A percentile compares a stretch with the other conserved stretches of the same genome.
phyloP scores from a whole-genome alignment of 2,329 filamentous ascomycete species.

The Lachnellula suecica region DNA sequence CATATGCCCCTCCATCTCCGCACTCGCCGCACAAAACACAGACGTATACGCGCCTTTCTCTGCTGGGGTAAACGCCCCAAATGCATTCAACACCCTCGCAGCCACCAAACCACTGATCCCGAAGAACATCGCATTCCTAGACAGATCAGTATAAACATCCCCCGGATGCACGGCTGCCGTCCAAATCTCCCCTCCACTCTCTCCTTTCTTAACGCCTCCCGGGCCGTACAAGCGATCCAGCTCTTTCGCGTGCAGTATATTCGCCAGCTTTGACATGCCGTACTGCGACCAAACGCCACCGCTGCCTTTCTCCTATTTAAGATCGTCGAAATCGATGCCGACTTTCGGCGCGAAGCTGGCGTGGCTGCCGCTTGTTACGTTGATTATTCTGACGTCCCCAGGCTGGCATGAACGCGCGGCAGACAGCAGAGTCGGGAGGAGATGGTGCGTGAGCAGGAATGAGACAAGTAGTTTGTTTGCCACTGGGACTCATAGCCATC shows the following conservation, averaged over 20 bases:
- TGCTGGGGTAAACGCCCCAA: constrained; percentile 1
- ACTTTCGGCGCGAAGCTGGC: constrained; percentile 5
- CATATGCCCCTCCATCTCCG: constrained; percentile 5
- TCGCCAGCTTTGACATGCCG: constrained; percentile 21
- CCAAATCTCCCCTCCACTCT: constrained; percentile 28
- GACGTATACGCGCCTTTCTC: constrained; percentile 7
- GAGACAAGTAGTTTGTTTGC: constrained; percentile 33
- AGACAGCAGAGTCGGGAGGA: constrained; percentile 22
- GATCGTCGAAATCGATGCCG: constrained; percentile 13
- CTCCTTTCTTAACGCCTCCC: constrained; percentile 4
- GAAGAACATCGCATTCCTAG: background rate
- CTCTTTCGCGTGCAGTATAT: constrained; percentile 15
- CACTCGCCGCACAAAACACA: constrained; percentile 8
- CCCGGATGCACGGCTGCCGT: background rate
- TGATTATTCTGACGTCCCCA: constrained; percentile 27
- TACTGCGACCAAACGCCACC: constrained; percentile 14
- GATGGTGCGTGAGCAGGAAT: constrained; percentile 25
- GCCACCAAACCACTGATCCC: background rate
- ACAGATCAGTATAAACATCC: constrained; percentile 1
- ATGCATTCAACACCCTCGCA: background rate
- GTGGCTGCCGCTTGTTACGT: constrained; percentile 7
- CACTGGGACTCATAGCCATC: constrained; percentile 39
- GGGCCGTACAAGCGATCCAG: constrained; percentile 7
- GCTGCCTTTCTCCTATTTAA: background rate
- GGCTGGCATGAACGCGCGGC: constrained; percentile 22